Evolutionary conservation across 768 basidiomycete species (phyloP).

Genomic region (Nevesoporus exiguus): DNA sequence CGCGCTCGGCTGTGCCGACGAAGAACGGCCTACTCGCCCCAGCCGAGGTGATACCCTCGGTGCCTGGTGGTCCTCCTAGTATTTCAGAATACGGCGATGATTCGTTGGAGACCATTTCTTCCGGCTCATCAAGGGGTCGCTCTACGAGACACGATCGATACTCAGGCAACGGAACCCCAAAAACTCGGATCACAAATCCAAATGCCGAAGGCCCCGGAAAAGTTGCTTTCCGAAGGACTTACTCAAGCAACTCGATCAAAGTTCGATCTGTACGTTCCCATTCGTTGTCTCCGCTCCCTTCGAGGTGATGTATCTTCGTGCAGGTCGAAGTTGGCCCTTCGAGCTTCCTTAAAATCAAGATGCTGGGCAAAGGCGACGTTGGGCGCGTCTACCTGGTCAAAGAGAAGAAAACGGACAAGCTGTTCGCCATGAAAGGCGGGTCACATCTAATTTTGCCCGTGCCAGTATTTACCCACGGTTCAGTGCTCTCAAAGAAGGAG

Average conservation of each 20-base stretch:
- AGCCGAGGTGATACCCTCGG: slow-evolving; percentile 53
- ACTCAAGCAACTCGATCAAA: slow-evolving; percentile 97
- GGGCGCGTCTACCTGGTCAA: slow-evolving; percentile 97
- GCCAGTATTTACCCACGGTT: slow-evolving; percentile 24
- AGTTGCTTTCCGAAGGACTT: slow-evolving; percentile 85
- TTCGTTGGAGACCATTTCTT: slow-evolving; percentile 77
- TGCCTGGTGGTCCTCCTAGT: slow-evolving; percentile 46
- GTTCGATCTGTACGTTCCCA: slow-evolving; percentile 65
- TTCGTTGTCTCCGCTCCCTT: neutral
- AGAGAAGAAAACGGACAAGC: slow-evolving; percentile 95
- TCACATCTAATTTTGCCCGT: slow-evolving; percentile 9
- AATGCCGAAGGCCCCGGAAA: slow-evolving; percentile 50
- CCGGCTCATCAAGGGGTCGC: slow-evolving; percentile 63
- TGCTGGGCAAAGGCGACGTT: slow-evolving; percentile 98
- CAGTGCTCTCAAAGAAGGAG: slow-evolving; percentile 97
- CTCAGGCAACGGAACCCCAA: slow-evolving; percentile 26
- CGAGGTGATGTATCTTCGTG: slow-evolving; percentile 1
- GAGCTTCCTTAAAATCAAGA: slow-evolving; percentile 94
- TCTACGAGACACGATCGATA: slow-evolving; percentile 41
- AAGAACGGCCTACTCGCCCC: slow-evolving; percentile 81
- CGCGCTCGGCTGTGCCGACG: slow-evolving; percentile 56
- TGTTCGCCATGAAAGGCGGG: slow-evolving; percentile 99
- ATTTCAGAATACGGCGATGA: slow-evolving; percentile 59
- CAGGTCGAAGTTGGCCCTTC: slow-evolving; percentile 93
- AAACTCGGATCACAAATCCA: slow-evolving; percentile 46